phyloP scores from a whole-genome alignment of 257 asterid species.

The Nemophila menziesii region DNA sequence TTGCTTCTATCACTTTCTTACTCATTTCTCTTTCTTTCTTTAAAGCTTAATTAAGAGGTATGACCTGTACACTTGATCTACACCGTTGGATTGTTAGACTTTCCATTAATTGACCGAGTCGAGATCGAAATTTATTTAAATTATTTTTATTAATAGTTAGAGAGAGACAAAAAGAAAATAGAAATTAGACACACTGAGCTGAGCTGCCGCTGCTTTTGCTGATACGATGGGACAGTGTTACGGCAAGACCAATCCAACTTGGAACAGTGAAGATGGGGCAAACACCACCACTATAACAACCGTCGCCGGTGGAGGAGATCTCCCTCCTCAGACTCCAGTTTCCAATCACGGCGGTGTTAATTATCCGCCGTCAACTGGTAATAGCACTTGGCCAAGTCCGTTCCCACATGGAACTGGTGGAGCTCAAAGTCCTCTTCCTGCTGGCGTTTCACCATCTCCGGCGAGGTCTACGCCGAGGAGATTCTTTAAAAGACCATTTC shows the following conservation, averaged over 20 bases:
- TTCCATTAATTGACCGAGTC: slow-evolving; percentile 11
- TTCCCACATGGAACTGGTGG: slow-evolving; percentile 41
- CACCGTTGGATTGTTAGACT: slow-evolving; percentile 5
- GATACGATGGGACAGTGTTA: slow-evolving; percentile 71
- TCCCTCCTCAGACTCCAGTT: slow-evolving; percentile 22
- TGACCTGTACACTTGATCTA: slow-evolving; percentile 4
- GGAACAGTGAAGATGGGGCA: slow-evolving; percentile 26
- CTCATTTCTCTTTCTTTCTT: not conserved
- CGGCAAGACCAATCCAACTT: slow-evolving; percentile 76
- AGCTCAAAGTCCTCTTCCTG: slow-evolving; percentile 28
- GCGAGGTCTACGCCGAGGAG: slow-evolving; percentile 84
- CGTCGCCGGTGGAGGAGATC: slow-evolving; percentile 20
- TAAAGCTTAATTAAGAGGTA: not conserved
- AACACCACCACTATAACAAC: slow-evolving; percentile 14
- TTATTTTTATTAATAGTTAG: too few relatives aligned
- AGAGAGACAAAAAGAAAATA: not conserved
- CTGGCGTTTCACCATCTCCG: slow-evolving; percentile 70
- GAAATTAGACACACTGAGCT: not conserved
- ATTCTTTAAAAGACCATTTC: slow-evolving; percentile 74
- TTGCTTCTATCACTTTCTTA: not conserved
- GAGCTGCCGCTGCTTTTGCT: slow-evolving; percentile 9
- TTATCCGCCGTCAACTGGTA: slow-evolving; percentile 45
- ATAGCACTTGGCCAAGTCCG: slow-evolving; percentile 83
- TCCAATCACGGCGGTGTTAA: slow-evolving; percentile 19
- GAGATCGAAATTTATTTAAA: not conserved